Evolutionary conservation across 2,329 filamentous ascomycete species (phyloP).

Genomic region (Ophiostoma montium): DNA sequence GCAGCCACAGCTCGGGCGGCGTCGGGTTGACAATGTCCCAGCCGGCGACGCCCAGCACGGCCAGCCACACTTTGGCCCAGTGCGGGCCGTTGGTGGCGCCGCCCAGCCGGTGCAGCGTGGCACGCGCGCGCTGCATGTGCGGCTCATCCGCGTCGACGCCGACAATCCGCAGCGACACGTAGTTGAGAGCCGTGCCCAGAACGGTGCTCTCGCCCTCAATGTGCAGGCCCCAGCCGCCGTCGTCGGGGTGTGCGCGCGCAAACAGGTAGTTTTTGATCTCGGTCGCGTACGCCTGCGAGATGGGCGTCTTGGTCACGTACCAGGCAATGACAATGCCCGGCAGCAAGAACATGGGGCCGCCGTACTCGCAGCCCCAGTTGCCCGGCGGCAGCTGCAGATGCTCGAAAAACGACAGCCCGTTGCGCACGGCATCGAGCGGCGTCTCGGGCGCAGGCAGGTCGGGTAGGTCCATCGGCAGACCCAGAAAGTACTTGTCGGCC

Average conservation of each 20-base stretch:
- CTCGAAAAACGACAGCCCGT: constrained; percentile 79
- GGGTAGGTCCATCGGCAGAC: constrained; percentile 63
- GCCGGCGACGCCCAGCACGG: constrained; percentile 63
- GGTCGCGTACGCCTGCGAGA: constrained; percentile 63
- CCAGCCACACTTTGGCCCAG: constrained; percentile 96
- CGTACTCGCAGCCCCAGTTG: constrained; percentile 96
- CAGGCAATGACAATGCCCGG: constrained; percentile 74
- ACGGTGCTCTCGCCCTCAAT: constrained; percentile 88
- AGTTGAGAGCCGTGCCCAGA: constrained; percentile 84
- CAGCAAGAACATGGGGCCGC: constrained; percentile 89
- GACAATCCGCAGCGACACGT: constrained; percentile 64
- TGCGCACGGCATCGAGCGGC: constrained; percentile 63
- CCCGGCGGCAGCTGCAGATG: constrained; percentile 77
- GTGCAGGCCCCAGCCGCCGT: constrained; percentile 96
- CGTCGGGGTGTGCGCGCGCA: constrained; percentile 66
- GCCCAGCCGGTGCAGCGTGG: constrained; percentile 68
- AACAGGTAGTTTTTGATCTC: constrained; percentile 91
- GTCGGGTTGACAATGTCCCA: constrained; percentile 95
- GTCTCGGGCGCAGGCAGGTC: constrained; percentile 54
- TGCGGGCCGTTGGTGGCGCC: constrained; percentile 75
- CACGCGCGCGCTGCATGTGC: constrained; percentile 72
- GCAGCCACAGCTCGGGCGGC: constrained; percentile 83
- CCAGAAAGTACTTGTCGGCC: constrained; percentile 83
- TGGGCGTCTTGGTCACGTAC: constrained; percentile 79
- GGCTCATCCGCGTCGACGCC: constrained; percentile 75